Evolutionary conservation across 2,329 filamentous ascomycete genomes (phyloP).

Genomic region (Graphilbum ipis-grandicollis): DNA sequence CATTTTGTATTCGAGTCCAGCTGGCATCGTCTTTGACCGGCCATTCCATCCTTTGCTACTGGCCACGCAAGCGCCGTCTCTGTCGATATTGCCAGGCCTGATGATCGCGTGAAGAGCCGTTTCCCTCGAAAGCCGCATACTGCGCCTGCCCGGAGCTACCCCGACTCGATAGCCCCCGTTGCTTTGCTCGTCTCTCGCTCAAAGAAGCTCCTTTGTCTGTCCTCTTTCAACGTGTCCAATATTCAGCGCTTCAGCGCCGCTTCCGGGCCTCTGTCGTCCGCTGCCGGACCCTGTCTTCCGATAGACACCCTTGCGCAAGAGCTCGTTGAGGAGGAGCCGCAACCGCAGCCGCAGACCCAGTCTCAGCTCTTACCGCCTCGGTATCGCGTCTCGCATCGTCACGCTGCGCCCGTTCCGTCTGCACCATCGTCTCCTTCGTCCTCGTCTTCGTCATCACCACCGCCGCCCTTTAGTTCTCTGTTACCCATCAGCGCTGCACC

Average conservation of each 20-base stretch:
- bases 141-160: too few relatives aligned
- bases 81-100: too few relatives aligned
- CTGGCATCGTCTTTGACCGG: too few relatives aligned
- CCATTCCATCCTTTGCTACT: too few relatives aligned
- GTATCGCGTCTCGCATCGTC: conserved; percentile 35
- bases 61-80: too few relatives aligned
- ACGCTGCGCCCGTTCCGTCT: too few relatives aligned
- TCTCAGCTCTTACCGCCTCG: conserved; percentile 26
- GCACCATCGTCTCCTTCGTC: too few relatives aligned
- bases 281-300: not conserved
- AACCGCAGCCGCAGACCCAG: not conserved
- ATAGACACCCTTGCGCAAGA: not conserved
- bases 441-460: not conserved
- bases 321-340: not conserved
- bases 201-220: too few relatives aligned
- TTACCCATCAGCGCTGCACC: conserved; percentile 27
- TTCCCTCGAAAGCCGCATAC: too few relatives aligned
- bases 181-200: too few relatives aligned
- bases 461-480: conserved; percentile 38
- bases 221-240: conserved; percentile 8
- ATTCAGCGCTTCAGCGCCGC: conserved; percentile 1
- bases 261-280: conserved; percentile 3
- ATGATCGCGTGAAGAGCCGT: too few relatives aligned
- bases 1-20: too few relatives aligned
- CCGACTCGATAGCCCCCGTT: not conserved